These are phyloP conservation scores for Ceratobasidium sp. DNA, from an alignment of 1,284 basidiomycete genomes.

Conservation along the genomic window DNA sequence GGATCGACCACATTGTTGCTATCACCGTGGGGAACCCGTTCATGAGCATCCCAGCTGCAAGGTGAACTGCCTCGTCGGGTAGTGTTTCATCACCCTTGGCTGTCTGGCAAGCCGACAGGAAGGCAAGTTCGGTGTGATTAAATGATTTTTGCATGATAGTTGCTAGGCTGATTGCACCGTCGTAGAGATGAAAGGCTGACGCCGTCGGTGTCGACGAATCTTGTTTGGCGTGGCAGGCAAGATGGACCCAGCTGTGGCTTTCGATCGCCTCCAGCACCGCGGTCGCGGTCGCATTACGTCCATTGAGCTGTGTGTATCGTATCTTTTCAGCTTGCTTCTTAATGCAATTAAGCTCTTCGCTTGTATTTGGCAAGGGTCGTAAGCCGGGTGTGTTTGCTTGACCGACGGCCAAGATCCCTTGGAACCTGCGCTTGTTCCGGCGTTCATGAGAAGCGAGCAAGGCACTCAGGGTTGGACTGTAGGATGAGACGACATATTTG, in stretches of 20 bases:
- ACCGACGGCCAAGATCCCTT: background rate
- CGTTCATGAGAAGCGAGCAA: background rate
- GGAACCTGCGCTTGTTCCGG: background rate
- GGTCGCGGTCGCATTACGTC: background rate
- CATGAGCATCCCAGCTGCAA: constrained; percentile 46
- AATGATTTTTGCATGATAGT: background rate
- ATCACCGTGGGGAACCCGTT: constrained; percentile 34
- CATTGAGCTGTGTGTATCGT: background rate
- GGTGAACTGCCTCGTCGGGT: constrained; percentile 42
- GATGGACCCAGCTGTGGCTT: constrained; percentile 15
- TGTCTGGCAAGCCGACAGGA: background rate
- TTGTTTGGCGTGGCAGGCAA: constrained; percentile 17
- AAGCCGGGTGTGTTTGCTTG: background rate
- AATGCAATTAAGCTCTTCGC: background rate
- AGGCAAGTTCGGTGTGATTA: background rate
- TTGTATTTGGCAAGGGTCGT: background rate
- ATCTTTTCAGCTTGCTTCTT: background rate
- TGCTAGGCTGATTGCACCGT: background rate
- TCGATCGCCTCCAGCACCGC: background rate
- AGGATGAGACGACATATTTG: constrained; percentile 26
- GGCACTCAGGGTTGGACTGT: constrained; percentile 1
- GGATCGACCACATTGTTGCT: constrained; percentile 6
- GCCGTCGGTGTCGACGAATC: background rate
- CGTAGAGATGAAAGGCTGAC: constrained; percentile 6
- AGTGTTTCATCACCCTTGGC: constrained; percentile 27